Percentiles rank a stretch among this genome's conserved stretches.
phyloP scores from a whole-genome alignment of 345 rosid species.

The Brassica juncea region DNA sequence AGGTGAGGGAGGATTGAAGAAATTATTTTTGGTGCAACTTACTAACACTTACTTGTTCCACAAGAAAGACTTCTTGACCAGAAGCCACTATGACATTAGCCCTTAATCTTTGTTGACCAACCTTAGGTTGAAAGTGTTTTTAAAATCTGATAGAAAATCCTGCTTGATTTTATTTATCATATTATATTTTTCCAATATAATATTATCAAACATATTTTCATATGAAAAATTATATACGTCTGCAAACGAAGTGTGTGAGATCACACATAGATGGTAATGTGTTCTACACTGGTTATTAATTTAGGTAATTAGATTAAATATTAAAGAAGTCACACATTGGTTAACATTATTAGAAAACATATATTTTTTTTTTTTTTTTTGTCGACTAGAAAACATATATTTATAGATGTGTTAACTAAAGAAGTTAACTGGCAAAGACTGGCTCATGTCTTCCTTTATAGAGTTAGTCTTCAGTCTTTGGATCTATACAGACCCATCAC shows the following conservation, averaged over 20 bases:
- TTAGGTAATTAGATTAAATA: too few relatives aligned
- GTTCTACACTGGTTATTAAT: neutral
- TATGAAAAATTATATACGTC: neutral
- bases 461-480: neutral
- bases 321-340: neutral
- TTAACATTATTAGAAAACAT: neutral
- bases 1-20: constrained; percentile 4
- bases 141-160: neutral
- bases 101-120: neutral
- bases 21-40: constrained; percentile 27
- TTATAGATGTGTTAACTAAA: neutral
- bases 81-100: neutral
- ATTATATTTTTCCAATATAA: neutral
- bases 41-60: constrained; percentile 9
- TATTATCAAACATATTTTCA: neutral
- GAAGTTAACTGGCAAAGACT: too few relatives aligned
- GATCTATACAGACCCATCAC: too few relatives aligned
- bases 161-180: neutral
- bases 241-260: neutral
- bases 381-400: too few relatives aligned
- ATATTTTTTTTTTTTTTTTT: too few relatives aligned
- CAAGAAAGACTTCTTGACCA: constrained; percentile 7
- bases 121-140: neutral
- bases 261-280: neutral
- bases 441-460: neutral